Percentiles rank a stretch among this genome's conserved stretches.
phyloP scores from a whole-genome alignment of 257 asterid species.

The Solanum medicagineum region DNA sequence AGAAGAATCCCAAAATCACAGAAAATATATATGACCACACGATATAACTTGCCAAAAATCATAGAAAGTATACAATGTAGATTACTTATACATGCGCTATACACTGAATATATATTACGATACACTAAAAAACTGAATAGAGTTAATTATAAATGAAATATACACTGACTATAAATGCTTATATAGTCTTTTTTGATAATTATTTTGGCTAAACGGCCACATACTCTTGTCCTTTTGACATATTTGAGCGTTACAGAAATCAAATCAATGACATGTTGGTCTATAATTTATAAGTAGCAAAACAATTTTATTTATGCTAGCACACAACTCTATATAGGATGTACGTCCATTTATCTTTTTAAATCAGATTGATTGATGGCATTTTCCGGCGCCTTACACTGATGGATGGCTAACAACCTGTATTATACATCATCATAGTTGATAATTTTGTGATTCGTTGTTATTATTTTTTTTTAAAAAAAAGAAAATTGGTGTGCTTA shows the following conservation, averaged over 20 bases:
- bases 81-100: too few relatives aligned
- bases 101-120: too few relatives aligned
- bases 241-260: not conserved
- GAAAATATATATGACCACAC: too few relatives aligned
- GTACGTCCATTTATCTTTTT: not conserved
- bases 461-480: not conserved
- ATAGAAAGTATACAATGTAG: too few relatives aligned
- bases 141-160: too few relatives aligned
- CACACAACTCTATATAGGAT: not conserved
- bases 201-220: too few relatives aligned
- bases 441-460: not conserved
- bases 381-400: not conserved
- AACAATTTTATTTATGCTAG: not conserved
- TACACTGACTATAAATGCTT: too few relatives aligned
- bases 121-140: too few relatives aligned
- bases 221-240: not conserved
- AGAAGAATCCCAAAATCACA: too few relatives aligned
- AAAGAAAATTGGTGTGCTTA: not conserved
- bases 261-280: not conserved
- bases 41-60: too few relatives aligned
- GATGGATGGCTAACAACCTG: not conserved
- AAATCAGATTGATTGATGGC: not conserved
- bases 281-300: not conserved
- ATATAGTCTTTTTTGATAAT: too few relatives aligned
- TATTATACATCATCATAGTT: not conserved